phyloP scores from a whole-genome alignment of 2,329 filamentous ascomycete genomes.

The Paecilomyces sp. region DNA sequence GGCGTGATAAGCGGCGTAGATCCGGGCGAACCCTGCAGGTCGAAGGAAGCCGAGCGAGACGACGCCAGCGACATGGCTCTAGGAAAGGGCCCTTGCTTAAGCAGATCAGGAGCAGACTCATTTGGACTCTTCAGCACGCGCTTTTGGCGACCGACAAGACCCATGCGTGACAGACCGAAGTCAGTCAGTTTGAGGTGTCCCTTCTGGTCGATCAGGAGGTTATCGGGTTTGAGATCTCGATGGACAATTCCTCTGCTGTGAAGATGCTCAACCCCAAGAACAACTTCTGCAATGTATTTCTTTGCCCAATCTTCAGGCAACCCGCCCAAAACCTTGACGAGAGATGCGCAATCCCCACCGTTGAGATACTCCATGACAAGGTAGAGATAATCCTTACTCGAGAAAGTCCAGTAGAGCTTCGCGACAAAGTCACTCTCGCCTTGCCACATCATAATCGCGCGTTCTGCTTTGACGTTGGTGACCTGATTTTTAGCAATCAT shows the following conservation, averaged over 20 bases:
- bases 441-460: conserved; percentile 99
- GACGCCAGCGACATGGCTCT: conserved; percentile 79
- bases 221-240: conserved; percentile 93
- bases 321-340: conserved; percentile 89
- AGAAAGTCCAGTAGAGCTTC: conserved; percentile 99
- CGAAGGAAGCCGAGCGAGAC: conserved; percentile 88
- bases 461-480: conserved; percentile 96
- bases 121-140: conserved; percentile 70
- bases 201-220: conserved; percentile 92
- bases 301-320: conserved; percentile 96
- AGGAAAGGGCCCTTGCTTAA: conserved; percentile 87
- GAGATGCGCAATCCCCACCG: conserved; percentile 89
- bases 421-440: conserved; percentile 98
- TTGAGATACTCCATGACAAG: conserved; percentile 99
- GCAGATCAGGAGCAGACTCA: conserved; percentile 83
- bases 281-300: conserved; percentile 93
- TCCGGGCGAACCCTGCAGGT: conserved; percentile 77
- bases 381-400: conserved; percentile 97
- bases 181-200: conserved; percentile 96
- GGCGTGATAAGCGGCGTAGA: conserved; percentile 84
- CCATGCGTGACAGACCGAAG: conserved; percentile 96
- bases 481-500: conserved; percentile 99
- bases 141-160: conserved; percentile 92
- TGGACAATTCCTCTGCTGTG: conserved; percentile 94
- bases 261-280: conserved; percentile 93